Evolutionary conservation across 371 early-diverging fungal genomes (phyloP).

Genomic region (Rhizopus stolonifer): DNA sequence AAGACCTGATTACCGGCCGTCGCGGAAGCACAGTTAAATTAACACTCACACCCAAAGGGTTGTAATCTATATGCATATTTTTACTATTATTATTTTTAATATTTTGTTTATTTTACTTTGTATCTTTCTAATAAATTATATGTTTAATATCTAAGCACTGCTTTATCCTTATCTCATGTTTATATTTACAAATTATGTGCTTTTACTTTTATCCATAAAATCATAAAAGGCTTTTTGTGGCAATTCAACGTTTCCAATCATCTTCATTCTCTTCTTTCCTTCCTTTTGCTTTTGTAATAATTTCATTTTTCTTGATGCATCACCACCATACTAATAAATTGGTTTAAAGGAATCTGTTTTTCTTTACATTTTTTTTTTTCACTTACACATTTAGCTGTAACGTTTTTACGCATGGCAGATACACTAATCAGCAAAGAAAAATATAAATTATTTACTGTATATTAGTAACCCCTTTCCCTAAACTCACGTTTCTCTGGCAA

Average conservation of each 20-base stretch:
- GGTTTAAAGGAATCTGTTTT: too few species aligned
- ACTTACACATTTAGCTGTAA: slow-evolving; percentile 91
- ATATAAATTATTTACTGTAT: background rate
- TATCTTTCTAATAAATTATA: too few species aligned
- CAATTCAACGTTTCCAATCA: slow-evolving; percentile 72
- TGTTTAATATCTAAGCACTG: background rate
- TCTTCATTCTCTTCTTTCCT: slow-evolving; percentile 85
- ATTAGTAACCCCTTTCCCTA: too few species aligned
- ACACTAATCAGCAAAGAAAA: slow-evolving; percentile 42
- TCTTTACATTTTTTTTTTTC: background rate
- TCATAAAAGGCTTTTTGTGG: slow-evolving; percentile 75
- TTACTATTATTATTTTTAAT: background rate
- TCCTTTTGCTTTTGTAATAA: slow-evolving; percentile 87
- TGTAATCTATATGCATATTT: slow-evolving; percentile 5
- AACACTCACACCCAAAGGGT: slow-evolving; percentile 43
- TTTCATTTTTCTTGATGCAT: slow-evolving; percentile 93
- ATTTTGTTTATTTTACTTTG: slow-evolving; percentile 4
- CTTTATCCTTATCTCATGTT: background rate
- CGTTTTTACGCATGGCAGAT: slow-evolving; percentile 86
- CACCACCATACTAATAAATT: slow-evolving; percentile 82
- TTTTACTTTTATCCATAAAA: slow-evolving; percentile 56
- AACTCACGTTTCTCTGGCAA: slow-evolving; percentile 82
- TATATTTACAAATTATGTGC: slow-evolving; percentile 5
- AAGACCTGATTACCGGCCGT: slow-evolving; percentile 45
- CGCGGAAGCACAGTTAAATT: slow-evolving; percentile 47